Base-by-base conservation (phyloP, 495 filamentous ascomycete genomes). In the Parathielavia hyrcaniae region DNA sequence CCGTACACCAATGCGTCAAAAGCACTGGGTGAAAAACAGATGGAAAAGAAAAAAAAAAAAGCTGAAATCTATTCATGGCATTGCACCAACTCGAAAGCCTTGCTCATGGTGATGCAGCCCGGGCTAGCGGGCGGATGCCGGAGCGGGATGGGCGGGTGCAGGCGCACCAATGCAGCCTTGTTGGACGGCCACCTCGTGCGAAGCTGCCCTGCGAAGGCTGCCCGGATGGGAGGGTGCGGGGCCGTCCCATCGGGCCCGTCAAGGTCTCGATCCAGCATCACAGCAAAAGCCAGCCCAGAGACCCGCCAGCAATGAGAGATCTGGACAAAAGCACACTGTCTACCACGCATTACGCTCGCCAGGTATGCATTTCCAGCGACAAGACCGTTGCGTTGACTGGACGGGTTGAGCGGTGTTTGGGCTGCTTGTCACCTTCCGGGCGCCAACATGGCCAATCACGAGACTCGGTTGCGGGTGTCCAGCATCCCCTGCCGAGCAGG, bases 361-460 rank as follows among this genome's bases (percentile, higher is more conserved):
- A 38, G 20, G 20, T 23, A 39, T 13, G 43, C 34, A 36, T 38
- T n/a, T 16, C n/a, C 34, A 30, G 48, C 32, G 48, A 50, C 48
- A 50, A 36, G 48, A 32, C 17, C n/a, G 39, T 40, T 45, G 23
- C 34, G 19, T 17, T 30, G 47, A 57, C 39, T 58, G 60, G 55
- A 47, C 57, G 44, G 22, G 39, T 40, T 30, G 34, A 5, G 32
- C 13, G 16, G 49, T 54, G 45, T 53, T 38, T 48, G 46, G 53
- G 56, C 53, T 61, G 43, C 57, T 64, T 55, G 61, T 74, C 73
- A 75, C 73, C 58, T 66, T 50, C 60, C 61, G 70, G 73, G 74
- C 74, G 74, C 66, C 66, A 74, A 74, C 65, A 58, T 48, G 59
- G 56, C 74, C 74, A 76, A 76, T 76, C 65, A 75, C 10, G 58